Percentiles rank a stretch among this genome's conserved stretches.
Conservation (phyloP, 768 basidiomycete genomes). For the Amanita phalloides region DNA sequence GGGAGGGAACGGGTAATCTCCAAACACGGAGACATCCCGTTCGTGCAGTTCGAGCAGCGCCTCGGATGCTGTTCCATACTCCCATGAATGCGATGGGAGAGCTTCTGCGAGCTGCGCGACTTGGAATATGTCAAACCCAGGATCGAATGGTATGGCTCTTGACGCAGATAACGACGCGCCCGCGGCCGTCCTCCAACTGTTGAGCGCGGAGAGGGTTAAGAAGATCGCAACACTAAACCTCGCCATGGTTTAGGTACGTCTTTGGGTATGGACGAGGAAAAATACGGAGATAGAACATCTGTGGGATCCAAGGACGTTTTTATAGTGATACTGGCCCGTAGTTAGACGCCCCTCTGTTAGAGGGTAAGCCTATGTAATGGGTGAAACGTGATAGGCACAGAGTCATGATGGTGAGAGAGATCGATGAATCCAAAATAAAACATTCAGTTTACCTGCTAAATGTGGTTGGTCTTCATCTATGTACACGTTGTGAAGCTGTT, state of each 20-base stretch:
- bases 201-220: neutral
- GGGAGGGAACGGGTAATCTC: constrained; percentile 23
- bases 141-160: constrained; percentile 18
- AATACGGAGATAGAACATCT: too few relatives aligned
- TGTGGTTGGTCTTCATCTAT: too few relatives aligned
- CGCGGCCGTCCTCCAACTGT: neutral
- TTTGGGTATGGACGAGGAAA: too few relatives aligned
- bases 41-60: constrained; percentile 33
- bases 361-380: too few relatives aligned
- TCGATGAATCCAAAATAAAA: too few relatives aligned
- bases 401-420: too few relatives aligned
- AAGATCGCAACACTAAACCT: neutral
- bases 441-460: too few relatives aligned
- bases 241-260: neutral
- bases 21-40: constrained; percentile 29
- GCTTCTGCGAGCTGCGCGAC: constrained; percentile 21
- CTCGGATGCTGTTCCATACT: constrained; percentile 31
- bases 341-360: too few relatives aligned
- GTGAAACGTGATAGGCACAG: too few relatives aligned
- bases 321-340: too few relatives aligned
- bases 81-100: constrained; percentile 36
- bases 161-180: neutral
- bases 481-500: too few relatives aligned
- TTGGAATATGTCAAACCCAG: constrained; percentile 25
- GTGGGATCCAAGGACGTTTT: too few relatives aligned